These are phyloP conservation scores for Aegilops speltoides DNA, from an alignment of 176 grass and related monocot species.

Conservation along the genomic window DNA sequence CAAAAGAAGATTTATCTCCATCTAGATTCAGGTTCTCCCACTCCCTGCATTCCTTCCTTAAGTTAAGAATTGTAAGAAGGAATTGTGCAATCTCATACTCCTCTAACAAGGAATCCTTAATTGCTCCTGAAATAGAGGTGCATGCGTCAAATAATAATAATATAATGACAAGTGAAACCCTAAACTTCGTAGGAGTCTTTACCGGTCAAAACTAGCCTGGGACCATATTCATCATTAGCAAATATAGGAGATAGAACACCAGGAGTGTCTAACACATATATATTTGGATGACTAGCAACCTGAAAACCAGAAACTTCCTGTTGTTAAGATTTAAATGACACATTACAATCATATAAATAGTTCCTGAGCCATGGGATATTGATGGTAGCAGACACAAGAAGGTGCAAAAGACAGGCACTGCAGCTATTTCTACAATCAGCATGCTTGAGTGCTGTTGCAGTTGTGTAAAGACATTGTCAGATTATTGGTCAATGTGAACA, in stretches of 20 bases:
- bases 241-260: slow-evolving; percentile 56
- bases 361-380: background rate
- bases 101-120: slow-evolving; percentile 56
- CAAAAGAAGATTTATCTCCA: slow-evolving; percentile 4
- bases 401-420: background rate
- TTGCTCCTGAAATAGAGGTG: slow-evolving; percentile 47
- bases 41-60: slow-evolving; percentile 36
- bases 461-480: background rate
- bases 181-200: slow-evolving; percentile 14
- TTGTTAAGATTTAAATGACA: slow-evolving; percentile 19
- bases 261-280: slow-evolving; percentile 72
- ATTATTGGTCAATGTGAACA: background rate
- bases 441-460: background rate
- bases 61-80: slow-evolving; percentile 64
- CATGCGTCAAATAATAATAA: slow-evolving; percentile 18
- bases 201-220: slow-evolving; percentile 68
- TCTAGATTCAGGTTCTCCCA: slow-evolving; percentile 46
- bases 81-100: slow-evolving; percentile 46
- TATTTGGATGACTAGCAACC: slow-evolving; percentile 82
- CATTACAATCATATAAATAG: slow-evolving; percentile 2
- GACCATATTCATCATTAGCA: slow-evolving; percentile 33
- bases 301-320: slow-evolving; percentile 25
- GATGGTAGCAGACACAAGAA: background rate
- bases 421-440: background rate
- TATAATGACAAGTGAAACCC: background rate